These are phyloP conservation scores for Camellia sinensis DNA, from an alignment of 148 eudicot genomes.

Conservation along the genomic window DNA sequence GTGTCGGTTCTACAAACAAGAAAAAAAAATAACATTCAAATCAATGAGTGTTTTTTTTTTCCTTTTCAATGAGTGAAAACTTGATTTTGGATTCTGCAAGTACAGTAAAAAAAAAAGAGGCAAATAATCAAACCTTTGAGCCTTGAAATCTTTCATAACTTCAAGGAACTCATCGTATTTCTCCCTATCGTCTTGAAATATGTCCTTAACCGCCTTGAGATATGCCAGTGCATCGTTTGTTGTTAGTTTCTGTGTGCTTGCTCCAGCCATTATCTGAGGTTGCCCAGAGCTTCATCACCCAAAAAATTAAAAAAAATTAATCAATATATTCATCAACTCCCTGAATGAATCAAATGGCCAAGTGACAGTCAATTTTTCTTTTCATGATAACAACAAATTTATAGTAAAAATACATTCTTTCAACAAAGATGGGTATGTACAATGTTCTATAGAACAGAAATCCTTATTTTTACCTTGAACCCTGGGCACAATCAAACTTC, in stretches of 20 bases:
- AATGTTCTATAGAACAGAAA: not conserved
- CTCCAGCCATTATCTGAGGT: slow-evolving; percentile 38
- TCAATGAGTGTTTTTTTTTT: too few relatives aligned
- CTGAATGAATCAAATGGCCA: not conserved
- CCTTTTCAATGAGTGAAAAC: not conserved
- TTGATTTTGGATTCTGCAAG: not conserved
- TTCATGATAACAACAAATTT: not conserved
- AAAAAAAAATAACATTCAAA: not conserved
- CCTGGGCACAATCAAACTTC: not conserved
- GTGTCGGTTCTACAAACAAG: slow-evolving; percentile 56
- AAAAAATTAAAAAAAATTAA: not conserved
- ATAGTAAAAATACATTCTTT: too few relatives aligned
- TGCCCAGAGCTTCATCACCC: slow-evolving; percentile 48
- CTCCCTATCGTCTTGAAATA: slow-evolving; percentile 46
- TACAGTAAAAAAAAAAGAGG: slow-evolving; percentile 8
- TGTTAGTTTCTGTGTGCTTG: slow-evolving; percentile 46
- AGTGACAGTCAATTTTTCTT: not conserved
- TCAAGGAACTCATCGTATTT: slow-evolving; percentile 68
- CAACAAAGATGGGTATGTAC: not conserved
- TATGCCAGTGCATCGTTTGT: slow-evolving; percentile 62
- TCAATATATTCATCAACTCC: slow-evolving; percentile 7
- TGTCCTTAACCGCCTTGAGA: slow-evolving; percentile 58
- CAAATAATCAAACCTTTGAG: slow-evolving; percentile 46
- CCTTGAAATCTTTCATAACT: slow-evolving; percentile 76
- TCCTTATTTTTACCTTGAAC: not conserved